These are phyloP conservation scores for Calonectria pseudoreteaudii DNA, from an alignment of 2,329 filamentous ascomycete species.

Conservation along the genomic window DNA sequence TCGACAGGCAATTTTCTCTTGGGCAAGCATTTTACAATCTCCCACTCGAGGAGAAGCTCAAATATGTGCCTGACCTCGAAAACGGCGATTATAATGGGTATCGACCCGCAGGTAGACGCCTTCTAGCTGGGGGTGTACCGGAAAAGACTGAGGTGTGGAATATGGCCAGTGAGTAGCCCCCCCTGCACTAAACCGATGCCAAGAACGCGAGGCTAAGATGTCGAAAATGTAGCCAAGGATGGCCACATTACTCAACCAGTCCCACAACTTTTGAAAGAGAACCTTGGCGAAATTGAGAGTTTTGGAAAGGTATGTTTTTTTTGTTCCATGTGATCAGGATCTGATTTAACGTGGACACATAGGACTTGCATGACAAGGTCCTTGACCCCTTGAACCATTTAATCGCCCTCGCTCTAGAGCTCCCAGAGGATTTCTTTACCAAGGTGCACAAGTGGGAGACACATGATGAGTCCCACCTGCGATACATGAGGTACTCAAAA, in stretches of 20 bases:
- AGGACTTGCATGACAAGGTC: constrained; percentile 64
- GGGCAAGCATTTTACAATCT: constrained; percentile 65
- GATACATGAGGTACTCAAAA: constrained; percentile 70
- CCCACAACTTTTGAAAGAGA: constrained; percentile 14
- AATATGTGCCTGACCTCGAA: constrained; percentile 61
- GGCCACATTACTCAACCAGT: constrained; percentile 38
- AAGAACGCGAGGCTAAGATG: not conserved
- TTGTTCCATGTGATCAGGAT: not conserved
- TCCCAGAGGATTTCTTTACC: constrained; percentile 68
- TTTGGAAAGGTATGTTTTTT: constrained; percentile 27
- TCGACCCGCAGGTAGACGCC: constrained; percentile 57
- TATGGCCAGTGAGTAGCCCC: constrained; percentile 47
- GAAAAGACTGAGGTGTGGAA: constrained; percentile 55
- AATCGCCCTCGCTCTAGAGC: constrained; percentile 70
- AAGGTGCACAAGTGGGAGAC: constrained; percentile 66
- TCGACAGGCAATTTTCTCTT: constrained; percentile 70
- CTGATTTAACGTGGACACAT: not conserved
- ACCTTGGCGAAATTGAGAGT: constrained; percentile 25
- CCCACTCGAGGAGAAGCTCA: constrained; percentile 70
- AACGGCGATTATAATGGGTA: constrained; percentile 69
- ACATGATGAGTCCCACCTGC: constrained; percentile 70
- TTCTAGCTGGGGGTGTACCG: constrained; percentile 51
- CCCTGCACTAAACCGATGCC: not conserved
- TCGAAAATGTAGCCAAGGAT: constrained; percentile 37
- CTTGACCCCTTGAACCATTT: constrained; percentile 68